Base-by-base conservation (phyloP, 345 rosid genomes). In the Rhizophora mangle region DNA sequence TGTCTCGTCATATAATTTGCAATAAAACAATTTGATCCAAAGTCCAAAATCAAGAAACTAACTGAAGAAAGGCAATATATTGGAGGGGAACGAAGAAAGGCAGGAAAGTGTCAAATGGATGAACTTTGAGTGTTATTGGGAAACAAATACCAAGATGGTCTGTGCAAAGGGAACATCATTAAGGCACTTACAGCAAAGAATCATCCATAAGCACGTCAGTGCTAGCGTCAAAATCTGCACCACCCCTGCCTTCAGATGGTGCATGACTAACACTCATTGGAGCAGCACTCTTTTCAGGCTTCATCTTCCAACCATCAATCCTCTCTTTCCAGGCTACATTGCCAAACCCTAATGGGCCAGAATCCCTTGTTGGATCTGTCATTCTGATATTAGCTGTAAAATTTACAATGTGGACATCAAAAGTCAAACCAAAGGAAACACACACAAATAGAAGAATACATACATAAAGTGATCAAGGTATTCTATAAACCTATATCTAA, bases 251-350 rank as follows among this genome's bases (percentile, higher is more conserved):
- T 63, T 78, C 82, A 8, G 82, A 78, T n/a, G 82, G 78, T 5
- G 82, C 76, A 69, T 78, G 49, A 68, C 78, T 71, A 47, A 67
- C 73, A 67, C 75, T 78, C 78, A 74, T 74, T 10, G 82, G 78
- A 70, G 76, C 76, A 65, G 67, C 55, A 51, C 51, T 70, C 67
- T 78, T 78, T 54, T 78, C 82, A 20, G 72, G 72, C 71, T 78
- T 78, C 75, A 78, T 74, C 73, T 74, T 78, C 82, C 82, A 78
- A 32, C 77, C 83, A 60, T 80, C 80, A 61, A 80, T 72, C 59
- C 83, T 76, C 75, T 80, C 83, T 68, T 68, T 80, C 83, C 83
- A 80, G 51, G 83, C 83, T 29, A 80, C 77, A 61, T 80, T 80
- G 22, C 83, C 83, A 29, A 68, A 72, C 6, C 77, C 82, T 31